Conservation (phyloP, 495 filamentous ascomycete species). For the Podospora sp. region DNA sequence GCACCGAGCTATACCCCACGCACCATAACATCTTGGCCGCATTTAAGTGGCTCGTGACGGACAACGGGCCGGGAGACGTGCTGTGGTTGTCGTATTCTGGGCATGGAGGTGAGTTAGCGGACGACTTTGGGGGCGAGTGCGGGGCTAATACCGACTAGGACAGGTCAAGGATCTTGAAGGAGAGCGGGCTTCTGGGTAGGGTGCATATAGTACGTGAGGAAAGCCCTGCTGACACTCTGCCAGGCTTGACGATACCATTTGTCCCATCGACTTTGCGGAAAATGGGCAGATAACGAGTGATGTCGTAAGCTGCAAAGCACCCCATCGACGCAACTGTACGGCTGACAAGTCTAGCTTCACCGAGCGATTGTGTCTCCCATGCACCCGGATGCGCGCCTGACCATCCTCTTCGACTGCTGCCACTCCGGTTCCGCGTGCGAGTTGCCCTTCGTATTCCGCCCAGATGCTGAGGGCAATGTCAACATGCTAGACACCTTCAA, state of each 20-base stretch:
- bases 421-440: slow-evolving; percentile 64
- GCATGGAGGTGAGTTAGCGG: slow-evolving; percentile 49
- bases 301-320: slow-evolving; percentile 29
- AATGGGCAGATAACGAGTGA: slow-evolving; percentile 57
- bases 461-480: slow-evolving; percentile 57
- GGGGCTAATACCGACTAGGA: slow-evolving; percentile 27
- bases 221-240: slow-evolving; percentile 24
- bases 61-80: slow-evolving; percentile 51
- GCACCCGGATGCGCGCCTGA: slow-evolving; percentile 53
- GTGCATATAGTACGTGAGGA: background rate
- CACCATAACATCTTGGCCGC: slow-evolving; percentile 58
- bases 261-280: slow-evolving; percentile 55
- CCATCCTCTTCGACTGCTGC: slow-evolving; percentile 64
- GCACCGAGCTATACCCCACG: slow-evolving; percentile 56
- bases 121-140: background rate
- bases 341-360: slow-evolving; percentile 45
- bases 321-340: background rate
- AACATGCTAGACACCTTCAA: slow-evolving; percentile 58
- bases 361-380: slow-evolving; percentile 55
- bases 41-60: slow-evolving; percentile 58
- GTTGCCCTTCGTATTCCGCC: slow-evolving; percentile 60
- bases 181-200: slow-evolving; percentile 49
- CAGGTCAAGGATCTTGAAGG: slow-evolving; percentile 50
- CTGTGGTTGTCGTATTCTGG: slow-evolving; percentile 62
- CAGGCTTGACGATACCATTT: slow-evolving; percentile 60